Conservation (phyloP, 2,329 filamentous ascomycete genomes). For the Trichoderma guizhouense region DNA sequence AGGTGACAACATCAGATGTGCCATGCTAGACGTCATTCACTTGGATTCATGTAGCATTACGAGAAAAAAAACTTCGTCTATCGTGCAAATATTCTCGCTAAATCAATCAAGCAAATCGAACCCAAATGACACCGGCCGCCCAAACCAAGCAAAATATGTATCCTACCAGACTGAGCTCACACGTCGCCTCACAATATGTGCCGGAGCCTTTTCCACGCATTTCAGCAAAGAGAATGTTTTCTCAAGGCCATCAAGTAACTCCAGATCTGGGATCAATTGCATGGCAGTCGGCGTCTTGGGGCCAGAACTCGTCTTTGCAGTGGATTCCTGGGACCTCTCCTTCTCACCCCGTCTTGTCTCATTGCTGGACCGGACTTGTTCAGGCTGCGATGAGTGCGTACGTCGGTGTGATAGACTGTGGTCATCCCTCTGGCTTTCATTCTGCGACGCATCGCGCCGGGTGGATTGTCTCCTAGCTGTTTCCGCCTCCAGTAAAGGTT, state of each 20-base stretch:
- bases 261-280: conserved; percentile 19
- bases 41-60: background rate
- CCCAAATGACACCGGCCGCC: background rate
- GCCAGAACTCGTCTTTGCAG: background rate
- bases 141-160: background rate
- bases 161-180: conserved; percentile 22
- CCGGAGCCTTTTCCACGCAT: conserved; percentile 17
- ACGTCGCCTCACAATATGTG: conserved; percentile 14
- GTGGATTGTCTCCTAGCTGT: background rate
- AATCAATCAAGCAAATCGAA: background rate
- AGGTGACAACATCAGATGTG: background rate
- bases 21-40: background rate
- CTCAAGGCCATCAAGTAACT: background rate
- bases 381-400: background rate
- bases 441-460: background rate
- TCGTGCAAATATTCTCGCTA: background rate
- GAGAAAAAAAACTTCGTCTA: background rate
- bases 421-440: background rate
- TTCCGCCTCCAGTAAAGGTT: background rate
- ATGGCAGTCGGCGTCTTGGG: conserved; percentile 26
- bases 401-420: background rate
- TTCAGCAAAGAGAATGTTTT: conserved; percentile 20
- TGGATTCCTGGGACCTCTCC: background rate
- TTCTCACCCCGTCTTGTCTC: background rate
- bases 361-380: background rate